These are phyloP conservation scores for Penstemon newberryi DNA, from an alignment of 257 asterid species.

Conservation along the genomic window DNA sequence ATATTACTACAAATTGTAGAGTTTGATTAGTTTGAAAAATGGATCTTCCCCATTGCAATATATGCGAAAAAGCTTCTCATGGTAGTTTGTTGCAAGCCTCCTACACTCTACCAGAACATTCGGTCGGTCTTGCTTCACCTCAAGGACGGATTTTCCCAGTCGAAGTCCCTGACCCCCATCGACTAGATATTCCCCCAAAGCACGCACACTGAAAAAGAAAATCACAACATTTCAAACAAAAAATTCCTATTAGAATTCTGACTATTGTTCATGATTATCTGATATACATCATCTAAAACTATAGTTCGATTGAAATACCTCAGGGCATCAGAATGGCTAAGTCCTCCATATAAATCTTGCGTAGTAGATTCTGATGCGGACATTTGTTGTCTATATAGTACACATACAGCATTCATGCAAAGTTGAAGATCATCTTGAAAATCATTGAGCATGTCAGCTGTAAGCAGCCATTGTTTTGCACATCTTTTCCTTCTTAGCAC, in stretches of 20 bases:
- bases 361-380: slow-evolving; percentile 14
- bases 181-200: slow-evolving; percentile 39
- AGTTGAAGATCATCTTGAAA: slow-evolving; percentile 30
- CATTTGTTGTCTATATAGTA: slow-evolving; percentile 31
- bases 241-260: not conserved
- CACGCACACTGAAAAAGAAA: slow-evolving; percentile 27
- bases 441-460: slow-evolving; percentile 23
- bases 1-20: too few relatives aligned
- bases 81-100: slow-evolving; percentile 22
- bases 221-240: slow-evolving; percentile 2
- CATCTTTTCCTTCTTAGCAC: not conserved
- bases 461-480: slow-evolving; percentile 9
- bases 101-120: slow-evolving; percentile 21
- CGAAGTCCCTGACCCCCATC: slow-evolving; percentile 31
- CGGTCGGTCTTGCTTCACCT: slow-evolving; percentile 30
- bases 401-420: slow-evolving; percentile 38
- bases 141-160: slow-evolving; percentile 34
- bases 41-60: slow-evolving; percentile 24
- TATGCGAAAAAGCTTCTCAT: slow-evolving; percentile 24
- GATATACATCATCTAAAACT: not conserved
- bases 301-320: slow-evolving; percentile 17
- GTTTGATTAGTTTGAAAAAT: not conserved
- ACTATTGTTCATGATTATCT: not conserved
- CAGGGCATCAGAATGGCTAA: slow-evolving; percentile 14
- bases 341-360: not conserved